Percentiles rank a stretch among this genome's conserved stretches.
phyloP scores from a whole-genome alignment of 352 stramenopile genomes.

The Phytophthora melonis region DNA sequence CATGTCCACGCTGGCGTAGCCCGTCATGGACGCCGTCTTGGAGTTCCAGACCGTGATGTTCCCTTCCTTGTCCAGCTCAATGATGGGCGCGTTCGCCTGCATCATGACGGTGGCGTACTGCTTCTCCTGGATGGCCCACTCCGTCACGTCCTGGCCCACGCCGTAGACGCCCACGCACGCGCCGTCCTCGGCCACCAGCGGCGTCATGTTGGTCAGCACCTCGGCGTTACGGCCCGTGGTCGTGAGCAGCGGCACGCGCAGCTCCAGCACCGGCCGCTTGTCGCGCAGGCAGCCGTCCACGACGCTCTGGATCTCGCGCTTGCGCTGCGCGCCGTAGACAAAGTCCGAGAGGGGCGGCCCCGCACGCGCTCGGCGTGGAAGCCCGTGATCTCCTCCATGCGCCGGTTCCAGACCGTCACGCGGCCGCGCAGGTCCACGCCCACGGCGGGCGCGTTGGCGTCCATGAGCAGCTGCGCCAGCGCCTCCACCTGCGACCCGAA shows the following conservation, averaged over 20 bases:
- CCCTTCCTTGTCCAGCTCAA: slow-evolving; percentile 78
- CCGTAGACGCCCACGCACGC: slow-evolving; percentile 58
- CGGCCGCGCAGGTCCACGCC: slow-evolving; percentile 55
- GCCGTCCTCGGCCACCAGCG: slow-evolving; percentile 53
- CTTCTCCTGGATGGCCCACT: slow-evolving; percentile 58
- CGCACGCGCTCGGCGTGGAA: slow-evolving; percentile 51
- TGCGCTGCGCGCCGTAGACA: slow-evolving; percentile 57
- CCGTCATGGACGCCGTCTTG: slow-evolving; percentile 65
- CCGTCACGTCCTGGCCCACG: slow-evolving; percentile 64
- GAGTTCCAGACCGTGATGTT: slow-evolving; percentile 77
- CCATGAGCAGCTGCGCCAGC: slow-evolving; percentile 54
- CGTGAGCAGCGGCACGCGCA: slow-evolving; percentile 60
- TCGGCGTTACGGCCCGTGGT: slow-evolving; percentile 52
- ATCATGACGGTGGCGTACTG: slow-evolving; percentile 78
- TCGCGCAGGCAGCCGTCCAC: slow-evolving; percentile 37
- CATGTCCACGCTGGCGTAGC: slow-evolving; percentile 55
- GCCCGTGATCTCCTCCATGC: slow-evolving; percentile 61
- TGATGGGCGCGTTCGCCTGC: slow-evolving; percentile 78
- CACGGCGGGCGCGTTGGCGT: slow-evolving; percentile 71
- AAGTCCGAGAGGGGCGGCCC: slow-evolving; percentile 54
- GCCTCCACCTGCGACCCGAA: slow-evolving; percentile 28
- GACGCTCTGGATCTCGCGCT: slow-evolving; percentile 39
- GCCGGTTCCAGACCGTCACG: slow-evolving; percentile 76
- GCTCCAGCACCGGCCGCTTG: slow-evolving; percentile 57
- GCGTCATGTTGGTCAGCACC: slow-evolving; percentile 66